Evolutionary conservation across 345 rosid genomes (phyloP), one percentile per base, ranked within the genome.

Genomic region (Aethionema arabicum): DNA sequence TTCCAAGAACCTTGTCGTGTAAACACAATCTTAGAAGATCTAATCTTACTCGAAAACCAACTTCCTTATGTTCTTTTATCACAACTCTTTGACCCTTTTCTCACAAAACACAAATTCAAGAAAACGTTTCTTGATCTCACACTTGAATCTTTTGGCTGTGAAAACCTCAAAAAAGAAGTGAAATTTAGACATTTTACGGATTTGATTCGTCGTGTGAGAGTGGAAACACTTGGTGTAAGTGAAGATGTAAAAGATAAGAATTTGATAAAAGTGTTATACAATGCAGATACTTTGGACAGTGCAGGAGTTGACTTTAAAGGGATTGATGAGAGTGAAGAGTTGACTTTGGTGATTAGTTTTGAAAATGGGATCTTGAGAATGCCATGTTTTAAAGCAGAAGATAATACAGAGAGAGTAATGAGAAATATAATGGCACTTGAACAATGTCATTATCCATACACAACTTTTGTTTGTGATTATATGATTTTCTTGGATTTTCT

Each of bases 341-440:
- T 13, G 8, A 42, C 61, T 0, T 39, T 60, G 21, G 59, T 14
- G 11, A 52, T 68, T 7, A 47, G 36, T 0, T 66, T 53, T 37
- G 16, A 49, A 27, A 21, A 13, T 1, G 37, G 32, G 0, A 35
- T 0, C 4, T 38, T 59, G 10, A 30, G 30, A 12, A 59, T 72
- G 1, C 57, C 76, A 3, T 43, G 6, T 4, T 21, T 72, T 51
- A 10, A 0, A 2, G 47, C 49, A 6, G 5, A 3, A 0, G 50
- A 52, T 0, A 11, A 2, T 4, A 68, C 55, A 3, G 49, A 29
- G 36, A 5, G 5, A 21, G 7, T 42, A n/a, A 14, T 68, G 3
- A 48, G 72, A 6, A 68, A 59, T 31, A 2, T 64, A 16, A 71
- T 65, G 48, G 70, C 75, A 29, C n/a, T 72, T 5, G 66, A 65